Percentiles rank a stretch among this genome's conserved stretches.
Conservation (phyloP, 2,329 filamentous ascomycete genomes). For the Pestalotiopsis sp. region DNA sequence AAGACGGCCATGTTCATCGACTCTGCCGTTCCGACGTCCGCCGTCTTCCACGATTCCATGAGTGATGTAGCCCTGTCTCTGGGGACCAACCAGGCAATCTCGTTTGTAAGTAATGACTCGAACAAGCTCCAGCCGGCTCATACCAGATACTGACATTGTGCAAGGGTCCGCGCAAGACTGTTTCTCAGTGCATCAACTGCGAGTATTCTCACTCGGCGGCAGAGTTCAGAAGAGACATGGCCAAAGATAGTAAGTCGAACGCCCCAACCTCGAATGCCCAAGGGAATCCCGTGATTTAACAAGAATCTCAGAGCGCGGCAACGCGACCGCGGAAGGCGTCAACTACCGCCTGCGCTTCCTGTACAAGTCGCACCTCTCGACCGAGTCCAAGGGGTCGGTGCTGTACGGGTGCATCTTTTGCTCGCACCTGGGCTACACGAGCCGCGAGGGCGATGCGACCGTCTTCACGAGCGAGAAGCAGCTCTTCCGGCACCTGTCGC, state of each 20-base stretch:
- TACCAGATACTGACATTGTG: slow-evolving; percentile 1
- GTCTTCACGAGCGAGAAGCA: slow-evolving; percentile 39
- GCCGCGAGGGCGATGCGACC: slow-evolving; percentile 42
- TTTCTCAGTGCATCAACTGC: slow-evolving; percentile 26
- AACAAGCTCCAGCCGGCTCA: not conserved
- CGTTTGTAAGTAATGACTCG: not conserved
- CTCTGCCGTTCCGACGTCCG: not conserved
- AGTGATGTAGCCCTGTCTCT: not conserved
- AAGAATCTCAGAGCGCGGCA: not conserved
- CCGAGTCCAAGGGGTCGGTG: slow-evolving; percentile 29
- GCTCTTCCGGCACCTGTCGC: slow-evolving; percentile 39
- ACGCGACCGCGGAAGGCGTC: slow-evolving; percentile 29
- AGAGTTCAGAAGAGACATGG: slow-evolving; percentile 16
- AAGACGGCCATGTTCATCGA: slow-evolving; percentile 17
- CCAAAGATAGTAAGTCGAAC: slow-evolving; percentile 19
- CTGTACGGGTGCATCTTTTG: slow-evolving; percentile 37
- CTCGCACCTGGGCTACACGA: slow-evolving; percentile 31
- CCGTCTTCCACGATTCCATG: not conserved
- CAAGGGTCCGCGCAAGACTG: slow-evolving; percentile 14
- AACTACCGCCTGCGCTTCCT: slow-evolving; percentile 42
- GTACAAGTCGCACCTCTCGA: slow-evolving; percentile 43
- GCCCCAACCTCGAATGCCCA: no score
- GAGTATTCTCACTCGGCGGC: slow-evolving; percentile 18
- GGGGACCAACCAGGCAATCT: slow-evolving; percentile 14
- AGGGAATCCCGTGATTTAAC: not conserved